Base-by-base conservation (phyloP, 2,329 filamentous ascomycete genomes). In the Fusarium cyanostomum region DNA sequence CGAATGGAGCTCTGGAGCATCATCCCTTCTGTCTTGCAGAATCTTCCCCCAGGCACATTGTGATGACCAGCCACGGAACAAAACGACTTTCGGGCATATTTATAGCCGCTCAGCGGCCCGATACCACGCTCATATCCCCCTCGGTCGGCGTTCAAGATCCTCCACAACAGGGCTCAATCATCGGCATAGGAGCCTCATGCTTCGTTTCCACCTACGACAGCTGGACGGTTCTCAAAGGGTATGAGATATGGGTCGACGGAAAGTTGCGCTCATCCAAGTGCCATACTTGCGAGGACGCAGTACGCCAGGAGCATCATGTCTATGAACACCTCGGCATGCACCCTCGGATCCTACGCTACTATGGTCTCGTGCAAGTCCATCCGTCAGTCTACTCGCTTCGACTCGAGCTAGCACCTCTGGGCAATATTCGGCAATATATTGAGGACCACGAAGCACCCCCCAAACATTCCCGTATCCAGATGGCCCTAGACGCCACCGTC, bases 321-420 rank as follows among this genome's bases (percentile, higher is more conserved):
- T 41, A 26, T 13, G 13, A 41, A 11, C 21, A 41, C 15, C 13
- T 41, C 11, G 37, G 37, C 37, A 8, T 21, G 11, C 37, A 39
- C 7, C 37, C 37, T 5, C 37, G 21, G 5, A 39, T 39, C 10
- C 35, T 24, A 4, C 35, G 11, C 7, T 39, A 30, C 21, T 27
- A 35, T 13, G 28, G 49, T 8, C 30, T 52, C 30, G 6, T 35
- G 12, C 37, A 52, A 28, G 24, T 52, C 12, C 9, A 37, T 12
- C 8, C 37, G 8, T 12, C 16, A 6, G 38, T 52, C 8, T 37
- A 43, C 24, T 39, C 49, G 11, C n/a, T 43, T 26, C 27, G 49
- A 8, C 49, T 43, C 13, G 49, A 43, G 49, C 13, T 52, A 8
- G 49, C 49, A 27, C 30, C 49, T 8, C 15, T 43, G n/a, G 38